phyloP scores from a whole-genome alignment of 352 stramenopile species.

The Phytopythium sindhum region DNA sequence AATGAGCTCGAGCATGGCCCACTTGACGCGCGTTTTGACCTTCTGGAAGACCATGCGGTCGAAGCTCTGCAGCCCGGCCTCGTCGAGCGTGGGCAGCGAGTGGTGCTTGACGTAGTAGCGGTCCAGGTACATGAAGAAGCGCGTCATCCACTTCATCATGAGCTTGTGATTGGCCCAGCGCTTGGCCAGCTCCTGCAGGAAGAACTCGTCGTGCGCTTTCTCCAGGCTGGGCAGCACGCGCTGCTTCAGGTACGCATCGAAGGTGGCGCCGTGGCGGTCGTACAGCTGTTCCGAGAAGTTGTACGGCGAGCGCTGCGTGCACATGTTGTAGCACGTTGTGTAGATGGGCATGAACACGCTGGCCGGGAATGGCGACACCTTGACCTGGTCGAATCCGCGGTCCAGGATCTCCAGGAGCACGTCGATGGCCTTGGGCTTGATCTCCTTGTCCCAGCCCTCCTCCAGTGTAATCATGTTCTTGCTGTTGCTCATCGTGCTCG shows the following conservation, averaged over 20 bases:
- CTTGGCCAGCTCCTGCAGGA: conserved; percentile 96
- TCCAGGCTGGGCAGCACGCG: conserved; percentile 89
- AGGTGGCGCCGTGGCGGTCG: conserved; percentile 92
- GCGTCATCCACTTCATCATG: conserved; percentile 99
- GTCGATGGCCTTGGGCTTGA: conserved; percentile 88
- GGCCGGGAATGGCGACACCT: conserved; percentile 76
- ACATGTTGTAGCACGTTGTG: conserved; percentile 99
- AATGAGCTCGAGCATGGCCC: conserved; percentile 95
- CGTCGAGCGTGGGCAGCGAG: conserved; percentile 93
- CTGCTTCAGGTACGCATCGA: conserved; percentile 84
- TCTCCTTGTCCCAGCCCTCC: conserved; percentile 85
- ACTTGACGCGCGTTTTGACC: conserved; percentile 78
- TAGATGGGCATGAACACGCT: conserved; percentile 89
- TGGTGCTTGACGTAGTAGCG: conserved; percentile 98
- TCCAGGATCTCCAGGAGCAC: conserved; percentile 85
- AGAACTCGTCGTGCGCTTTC: conserved; percentile 90
- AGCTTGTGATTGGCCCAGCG: conserved; percentile 99
- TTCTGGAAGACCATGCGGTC: conserved; percentile 82
- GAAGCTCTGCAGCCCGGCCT: conserved; percentile 87
- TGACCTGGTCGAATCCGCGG: conserved; percentile 82
- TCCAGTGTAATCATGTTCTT: conserved; percentile 86
- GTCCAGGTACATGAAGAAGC: conserved; percentile 99
- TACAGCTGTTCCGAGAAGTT: conserved; percentile 99
- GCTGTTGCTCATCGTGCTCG: conserved; percentile 41
- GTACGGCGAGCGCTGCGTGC: conserved; percentile 98